Conservation (phyloP, 345 rosid genomes). For the Kandelia obovata region DNA sequence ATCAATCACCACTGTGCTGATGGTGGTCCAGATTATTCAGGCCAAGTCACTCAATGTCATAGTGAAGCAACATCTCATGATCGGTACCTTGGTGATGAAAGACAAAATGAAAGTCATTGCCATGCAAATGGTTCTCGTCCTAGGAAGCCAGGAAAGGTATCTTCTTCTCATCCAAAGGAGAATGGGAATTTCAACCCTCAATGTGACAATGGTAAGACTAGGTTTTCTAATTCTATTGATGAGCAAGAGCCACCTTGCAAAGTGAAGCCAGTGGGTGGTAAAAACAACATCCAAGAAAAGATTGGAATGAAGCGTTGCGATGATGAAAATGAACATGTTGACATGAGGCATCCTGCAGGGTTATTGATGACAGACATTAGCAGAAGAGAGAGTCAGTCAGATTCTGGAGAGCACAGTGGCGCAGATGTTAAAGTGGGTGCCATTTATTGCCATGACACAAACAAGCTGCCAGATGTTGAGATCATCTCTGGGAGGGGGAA, state of each 20-base stretch:
- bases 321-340: constrained; percentile 41
- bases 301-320: constrained; percentile 30
- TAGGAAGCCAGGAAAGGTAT: constrained; percentile 60
- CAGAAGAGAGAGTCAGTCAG: constrained; percentile 37
- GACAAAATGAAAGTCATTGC: constrained; percentile 40
- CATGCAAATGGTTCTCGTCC: constrained; percentile 41
- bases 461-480: constrained; percentile 38
- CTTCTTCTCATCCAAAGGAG: constrained; percentile 68
- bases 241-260: constrained; percentile 35
- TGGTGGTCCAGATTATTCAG: constrained; percentile 41
- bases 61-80: constrained; percentile 30
- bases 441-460: constrained; percentile 33
- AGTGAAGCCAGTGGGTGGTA: constrained; percentile 39
- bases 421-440: constrained; percentile 43
- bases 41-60: constrained; percentile 30
- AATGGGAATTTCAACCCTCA: constrained; percentile 37
- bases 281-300: constrained; percentile 41
- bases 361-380: constrained; percentile 35
- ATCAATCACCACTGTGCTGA: constrained; percentile 29
- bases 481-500: constrained; percentile 38
- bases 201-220: constrained; percentile 13
- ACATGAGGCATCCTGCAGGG: constrained; percentile 42
- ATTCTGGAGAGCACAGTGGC: constrained; percentile 30
- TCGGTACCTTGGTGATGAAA: constrained; percentile 36
- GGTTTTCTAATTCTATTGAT: constrained; percentile 35